Evolutionary conservation across 306 rosid species (phyloP).

Genomic region (Inga leiocalycina): DNA sequence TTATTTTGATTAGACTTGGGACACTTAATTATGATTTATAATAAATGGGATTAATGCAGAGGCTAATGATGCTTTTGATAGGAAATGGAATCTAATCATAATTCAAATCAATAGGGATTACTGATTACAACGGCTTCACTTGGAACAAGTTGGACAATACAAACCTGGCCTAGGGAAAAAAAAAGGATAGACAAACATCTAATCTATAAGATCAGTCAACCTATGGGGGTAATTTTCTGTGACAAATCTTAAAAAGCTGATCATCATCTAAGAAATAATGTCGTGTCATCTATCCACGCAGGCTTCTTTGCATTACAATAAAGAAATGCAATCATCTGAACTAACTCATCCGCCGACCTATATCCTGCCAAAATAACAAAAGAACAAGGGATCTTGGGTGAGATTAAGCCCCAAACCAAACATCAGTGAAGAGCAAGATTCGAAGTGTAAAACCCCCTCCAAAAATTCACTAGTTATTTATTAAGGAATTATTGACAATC

Average conservation of each 20-base stretch:
- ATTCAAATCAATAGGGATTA: neutral
- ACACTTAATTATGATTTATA: neutral
- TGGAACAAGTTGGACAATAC: no score
- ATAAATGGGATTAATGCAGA: neutral
- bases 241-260: neutral
- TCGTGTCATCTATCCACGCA: slow-evolving; percentile 72
- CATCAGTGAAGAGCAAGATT: slow-evolving; percentile 27
- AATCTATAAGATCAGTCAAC: neutral
- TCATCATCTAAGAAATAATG: slow-evolving; percentile 43
- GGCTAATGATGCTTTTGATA: neutral
- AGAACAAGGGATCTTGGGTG: neutral
- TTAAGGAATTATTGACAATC: no score
- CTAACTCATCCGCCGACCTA: slow-evolving; percentile 74
- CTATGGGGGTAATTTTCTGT: neutral
- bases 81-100: neutral
- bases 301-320: slow-evolving; percentile 92
- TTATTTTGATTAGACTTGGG: neutral
- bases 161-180: neutral
- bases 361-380: slow-evolving; percentile 47
- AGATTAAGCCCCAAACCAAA: neutral
- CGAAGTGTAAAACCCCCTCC: no score
- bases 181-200: neutral
- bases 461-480: no score
- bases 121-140: no score
- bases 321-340: slow-evolving; percentile 90